These are phyloP conservation scores for Chytriomyces sp. DNA, from an alignment of 192 early-diverging fungal species.

Conservation along the genomic window DNA sequence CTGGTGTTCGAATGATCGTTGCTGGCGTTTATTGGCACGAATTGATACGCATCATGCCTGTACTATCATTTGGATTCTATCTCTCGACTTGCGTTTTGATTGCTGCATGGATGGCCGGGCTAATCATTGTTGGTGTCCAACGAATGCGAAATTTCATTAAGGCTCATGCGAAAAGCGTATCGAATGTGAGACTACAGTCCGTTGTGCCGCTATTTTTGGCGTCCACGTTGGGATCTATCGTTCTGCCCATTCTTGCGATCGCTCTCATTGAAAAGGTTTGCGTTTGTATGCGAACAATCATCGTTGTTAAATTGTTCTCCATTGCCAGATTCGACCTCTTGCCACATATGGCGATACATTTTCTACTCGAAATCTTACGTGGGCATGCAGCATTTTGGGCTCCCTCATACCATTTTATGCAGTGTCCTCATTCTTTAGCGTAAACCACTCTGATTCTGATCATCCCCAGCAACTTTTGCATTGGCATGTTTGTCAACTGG, in stretches of 20 bases:
- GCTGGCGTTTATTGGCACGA: slow-evolving; percentile 17
- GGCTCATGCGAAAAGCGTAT: slow-evolving; percentile 2
- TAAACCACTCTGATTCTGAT: neutral
- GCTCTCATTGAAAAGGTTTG: slow-evolving; percentile 8
- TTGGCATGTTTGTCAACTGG: slow-evolving; percentile 22
- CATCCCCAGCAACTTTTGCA: slow-evolving; percentile 13
- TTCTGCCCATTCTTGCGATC: slow-evolving; percentile 4
- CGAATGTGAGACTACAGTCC: neutral
- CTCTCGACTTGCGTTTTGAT: neutral
- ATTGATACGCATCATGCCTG: slow-evolving; percentile 3
- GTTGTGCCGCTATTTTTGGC: neutral
- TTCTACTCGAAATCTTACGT: neutral
- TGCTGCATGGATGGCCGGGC: neutral
- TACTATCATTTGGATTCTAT: slow-evolving; percentile 2
- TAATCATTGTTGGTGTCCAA: neutral
- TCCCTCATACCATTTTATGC: slow-evolving; percentile 5
- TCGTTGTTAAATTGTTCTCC: neutral
- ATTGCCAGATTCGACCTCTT: slow-evolving; percentile 23
- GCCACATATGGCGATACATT: slow-evolving; percentile 7
- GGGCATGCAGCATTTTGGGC: neutral
- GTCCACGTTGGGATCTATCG: neutral
- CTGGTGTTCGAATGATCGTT: too few relatives aligned
- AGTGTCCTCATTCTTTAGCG: neutral
- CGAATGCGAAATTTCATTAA: neutral
- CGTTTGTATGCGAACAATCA: neutral